Evolutionary conservation across 176 grass and related monocot species (phyloP), one percentile per base, ranked within the genome.

Genomic region (Secale cereale): DNA sequence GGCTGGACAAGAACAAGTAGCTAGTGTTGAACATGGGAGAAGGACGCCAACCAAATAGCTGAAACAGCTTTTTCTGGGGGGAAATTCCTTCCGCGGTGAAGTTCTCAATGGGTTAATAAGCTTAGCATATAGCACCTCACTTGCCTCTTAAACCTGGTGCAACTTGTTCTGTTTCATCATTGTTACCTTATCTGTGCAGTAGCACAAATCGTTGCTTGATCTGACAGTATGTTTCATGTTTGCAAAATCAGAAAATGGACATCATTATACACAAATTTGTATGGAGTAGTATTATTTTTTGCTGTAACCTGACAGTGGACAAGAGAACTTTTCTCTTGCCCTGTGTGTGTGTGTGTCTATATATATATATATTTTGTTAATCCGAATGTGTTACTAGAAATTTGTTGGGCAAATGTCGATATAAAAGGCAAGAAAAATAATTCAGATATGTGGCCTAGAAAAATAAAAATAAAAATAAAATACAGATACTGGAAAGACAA

Each of bases 1-100:
- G 91, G 91, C 91, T 99, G n/a, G 29, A 92, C 61, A 99, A 99
- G 88, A 99, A 96, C 78, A 91, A 78, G 56, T 69, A 91, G 83
- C 20, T 41, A 9, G 2, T 8, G 19, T 25, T 71, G 61, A 19
- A 9, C 36, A 46, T 13, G 35, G 20, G 22, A 88, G 17, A 20
- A 13, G 8, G 10, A 61, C 25, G 70, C 32, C 32, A n/a, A 25
- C 36, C 22, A 40, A 61, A 71, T 40, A 71, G 9, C 35, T 41
- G 68, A 41, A 14, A 41, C 68, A 71, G 22, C 27, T 76, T 70
- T 40, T 25, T 76, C 43, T 76, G 50, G 54, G 56, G 45, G 73
- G 20, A 76, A 76, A 76, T 54, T 76, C 45, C 27, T 56, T 13
- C 27, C 1, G 0, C 5, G 16, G 73, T 32, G 41, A 50, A 74